Percentiles rank a stretch among this genome's conserved stretches.
Evolutionary conservation across 257 asterid species (phyloP).

Genomic region (Lantana camara): DNA sequence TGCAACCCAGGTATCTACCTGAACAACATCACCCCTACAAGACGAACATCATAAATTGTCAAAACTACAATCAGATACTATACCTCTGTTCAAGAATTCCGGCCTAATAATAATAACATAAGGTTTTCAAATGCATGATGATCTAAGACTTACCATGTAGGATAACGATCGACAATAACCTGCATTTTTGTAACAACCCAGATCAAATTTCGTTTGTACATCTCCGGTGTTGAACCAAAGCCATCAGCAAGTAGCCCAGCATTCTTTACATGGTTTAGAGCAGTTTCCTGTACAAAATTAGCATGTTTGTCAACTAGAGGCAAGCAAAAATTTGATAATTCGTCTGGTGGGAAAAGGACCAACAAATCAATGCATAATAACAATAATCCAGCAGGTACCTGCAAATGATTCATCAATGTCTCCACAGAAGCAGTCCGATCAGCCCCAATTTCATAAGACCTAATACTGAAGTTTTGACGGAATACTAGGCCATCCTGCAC

Average conservation of each 20-base stretch:
- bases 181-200: slow-evolving; percentile 99
- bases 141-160: slow-evolving; percentile 73
- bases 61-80: slow-evolving; percentile 4
- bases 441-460: slow-evolving; percentile 98
- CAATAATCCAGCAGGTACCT: slow-evolving; percentile 47
- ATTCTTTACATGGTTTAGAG: slow-evolving; percentile 85
- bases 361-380: background rate
- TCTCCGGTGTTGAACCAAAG: slow-evolving; percentile 97
- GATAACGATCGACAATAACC: slow-evolving; percentile 87
- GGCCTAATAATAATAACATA: background rate
- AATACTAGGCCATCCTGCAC: slow-evolving; percentile 83
- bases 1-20: slow-evolving; percentile 95
- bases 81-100: slow-evolving; percentile 13
- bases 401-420: slow-evolving; percentile 95
- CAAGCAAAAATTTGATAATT: background rate
- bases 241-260: slow-evolving; percentile 93
- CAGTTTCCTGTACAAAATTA: slow-evolving; percentile 76
- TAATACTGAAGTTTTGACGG: slow-evolving; percentile 92
- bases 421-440: slow-evolving; percentile 95
- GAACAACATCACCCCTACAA: slow-evolving; percentile 94
- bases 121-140: background rate
- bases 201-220: slow-evolving; percentile 82
- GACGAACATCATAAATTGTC: slow-evolving; percentile 26
- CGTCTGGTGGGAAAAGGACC: background rate
- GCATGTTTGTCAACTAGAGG: slow-evolving; percentile 30